Conservation (phyloP, 2,329 filamentous ascomycete species). For the Claviceps cyperi region DNA sequence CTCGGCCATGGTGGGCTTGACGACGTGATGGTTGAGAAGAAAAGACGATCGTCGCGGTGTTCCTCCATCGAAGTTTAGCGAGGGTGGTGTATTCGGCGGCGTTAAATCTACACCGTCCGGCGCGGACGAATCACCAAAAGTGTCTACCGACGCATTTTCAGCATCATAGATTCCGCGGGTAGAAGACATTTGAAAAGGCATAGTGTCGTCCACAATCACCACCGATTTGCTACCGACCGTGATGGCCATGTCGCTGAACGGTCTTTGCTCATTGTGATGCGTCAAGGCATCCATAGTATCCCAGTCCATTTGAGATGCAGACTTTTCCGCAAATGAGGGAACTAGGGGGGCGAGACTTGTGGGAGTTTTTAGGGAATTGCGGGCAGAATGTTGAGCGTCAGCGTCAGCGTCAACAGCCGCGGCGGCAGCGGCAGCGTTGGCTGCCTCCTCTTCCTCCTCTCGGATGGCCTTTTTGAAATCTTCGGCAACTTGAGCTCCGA, state of each 20-base stretch:
- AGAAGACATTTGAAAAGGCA: constrained; percentile 31
- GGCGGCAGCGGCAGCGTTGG: constrained; percentile 11
- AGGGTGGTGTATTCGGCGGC: constrained; percentile 47
- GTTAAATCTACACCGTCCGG: constrained; percentile 38
- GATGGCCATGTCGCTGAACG: constrained; percentile 41
- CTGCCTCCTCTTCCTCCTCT: constrained; percentile 39
- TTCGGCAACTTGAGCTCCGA: constrained; percentile 65
- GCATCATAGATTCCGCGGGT: constrained; percentile 34
- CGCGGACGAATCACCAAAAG: constrained; percentile 38
- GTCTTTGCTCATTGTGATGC: constrained; percentile 22
- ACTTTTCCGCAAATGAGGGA: constrained; percentile 24
- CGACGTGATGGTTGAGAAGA: constrained; percentile 33
- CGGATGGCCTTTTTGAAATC: constrained; percentile 65
- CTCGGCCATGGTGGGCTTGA: constrained; percentile 20
- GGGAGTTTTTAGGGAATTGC: constrained; percentile 8
- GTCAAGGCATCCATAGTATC: constrained; percentile 20
- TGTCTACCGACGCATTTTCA: constrained; percentile 33
- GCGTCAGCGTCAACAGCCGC: constrained; percentile 13
- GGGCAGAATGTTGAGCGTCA: constrained; percentile 15
- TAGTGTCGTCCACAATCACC: constrained; percentile 64
- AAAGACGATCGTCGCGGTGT: constrained; percentile 42
- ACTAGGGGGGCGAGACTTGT: constrained; percentile 15
- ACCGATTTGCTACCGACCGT: constrained; percentile 82
- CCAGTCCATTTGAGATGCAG: constrained; percentile 29
- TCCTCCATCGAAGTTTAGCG: constrained; percentile 22